These are phyloP conservation scores for Capsicum baccatum DNA, from an alignment of 257 asterid species.

Conservation along the genomic window DNA sequence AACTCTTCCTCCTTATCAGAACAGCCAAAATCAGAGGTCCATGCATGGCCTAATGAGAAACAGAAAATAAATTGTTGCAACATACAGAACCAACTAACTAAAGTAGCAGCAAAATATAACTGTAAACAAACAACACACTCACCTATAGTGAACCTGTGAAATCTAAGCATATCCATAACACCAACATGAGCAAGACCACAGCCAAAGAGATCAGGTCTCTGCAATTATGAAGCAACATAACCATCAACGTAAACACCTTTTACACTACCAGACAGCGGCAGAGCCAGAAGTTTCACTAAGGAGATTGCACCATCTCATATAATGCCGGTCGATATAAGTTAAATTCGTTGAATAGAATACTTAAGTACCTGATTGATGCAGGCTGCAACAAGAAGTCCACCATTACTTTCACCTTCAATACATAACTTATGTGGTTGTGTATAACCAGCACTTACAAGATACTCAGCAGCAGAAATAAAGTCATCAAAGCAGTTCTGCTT, in stretches of 20 bases:
- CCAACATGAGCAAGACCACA: constrained; percentile 99
- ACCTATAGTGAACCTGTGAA: constrained; percentile 98
- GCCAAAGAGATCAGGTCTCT: constrained; percentile 98
- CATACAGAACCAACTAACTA: not conserved
- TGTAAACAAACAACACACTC: constrained; percentile 10
- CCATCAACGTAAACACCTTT: no score
- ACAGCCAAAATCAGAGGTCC: constrained; percentile 99
- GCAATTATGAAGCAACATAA: constrained; percentile 34
- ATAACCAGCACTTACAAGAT: constrained; percentile 84
- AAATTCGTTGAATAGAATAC: not conserved
- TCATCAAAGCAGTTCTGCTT: constrained; percentile 96
- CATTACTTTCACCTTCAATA: constrained; percentile 98
- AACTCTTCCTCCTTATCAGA: constrained; percentile 93
- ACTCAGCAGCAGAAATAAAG: constrained; percentile 77
- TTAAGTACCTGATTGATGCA: constrained; percentile 83
- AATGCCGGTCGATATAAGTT: no score
- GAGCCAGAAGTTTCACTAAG: no score
- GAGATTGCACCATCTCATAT: no score
- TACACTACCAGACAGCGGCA: no score
- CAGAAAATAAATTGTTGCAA: not conserved
- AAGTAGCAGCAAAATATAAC: not conserved
- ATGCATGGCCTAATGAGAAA: constrained; percentile 79
- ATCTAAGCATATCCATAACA: constrained; percentile 98
- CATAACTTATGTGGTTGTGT: constrained; percentile 85
- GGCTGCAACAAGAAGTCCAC: constrained; percentile 95